These are phyloP conservation scores for Talaromyces sp. DNA, from an alignment of 2,329 filamentous ascomycete species.

Conservation along the genomic window DNA sequence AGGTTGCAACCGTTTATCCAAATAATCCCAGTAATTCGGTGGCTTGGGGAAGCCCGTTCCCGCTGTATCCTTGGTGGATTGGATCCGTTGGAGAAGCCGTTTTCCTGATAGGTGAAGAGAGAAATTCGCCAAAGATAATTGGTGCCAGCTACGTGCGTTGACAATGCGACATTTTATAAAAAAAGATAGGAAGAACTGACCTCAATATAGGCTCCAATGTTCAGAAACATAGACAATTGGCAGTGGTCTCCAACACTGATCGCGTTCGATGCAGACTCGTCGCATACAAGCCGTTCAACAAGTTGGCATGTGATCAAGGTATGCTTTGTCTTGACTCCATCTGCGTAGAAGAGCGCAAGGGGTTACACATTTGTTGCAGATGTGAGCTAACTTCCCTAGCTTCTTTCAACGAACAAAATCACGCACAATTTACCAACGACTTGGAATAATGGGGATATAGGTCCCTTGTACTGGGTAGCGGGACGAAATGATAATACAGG, in stretches of 20 bases:
- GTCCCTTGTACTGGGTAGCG: conserved; percentile 2
- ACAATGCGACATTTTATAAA: not conserved
- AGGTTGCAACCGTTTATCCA: conserved; percentile 28
- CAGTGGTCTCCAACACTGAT: conserved; percentile 20
- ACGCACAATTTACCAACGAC: not conserved
- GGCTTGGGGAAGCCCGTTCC: conserved; percentile 39
- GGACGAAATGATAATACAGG: not conserved
- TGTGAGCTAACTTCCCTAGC: not conserved
- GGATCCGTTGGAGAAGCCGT: conserved; percentile 57
- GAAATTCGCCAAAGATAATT: conserved; percentile 43
- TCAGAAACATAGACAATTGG: conserved; percentile 22
- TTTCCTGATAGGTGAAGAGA: conserved; percentile 60
- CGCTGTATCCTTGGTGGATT: conserved; percentile 54
- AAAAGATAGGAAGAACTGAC: not conserved
- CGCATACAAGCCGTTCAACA: conserved; percentile 1
- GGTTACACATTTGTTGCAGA: not conserved
- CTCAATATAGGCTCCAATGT: conserved; percentile 19
- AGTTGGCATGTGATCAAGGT: conserved; percentile 6
- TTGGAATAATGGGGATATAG: not conserved
- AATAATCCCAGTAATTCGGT: conserved; percentile 47
- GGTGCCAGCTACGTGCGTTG: not conserved
- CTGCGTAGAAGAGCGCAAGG: not conserved
- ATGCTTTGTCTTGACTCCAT: too few relatives aligned
- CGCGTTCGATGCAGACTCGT: conserved; percentile 8
- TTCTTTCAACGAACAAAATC: conserved; percentile 1